Conservation (phyloP, 2,329 filamentous ascomycete species). For the Hymenoscyphus albidus region DNA sequence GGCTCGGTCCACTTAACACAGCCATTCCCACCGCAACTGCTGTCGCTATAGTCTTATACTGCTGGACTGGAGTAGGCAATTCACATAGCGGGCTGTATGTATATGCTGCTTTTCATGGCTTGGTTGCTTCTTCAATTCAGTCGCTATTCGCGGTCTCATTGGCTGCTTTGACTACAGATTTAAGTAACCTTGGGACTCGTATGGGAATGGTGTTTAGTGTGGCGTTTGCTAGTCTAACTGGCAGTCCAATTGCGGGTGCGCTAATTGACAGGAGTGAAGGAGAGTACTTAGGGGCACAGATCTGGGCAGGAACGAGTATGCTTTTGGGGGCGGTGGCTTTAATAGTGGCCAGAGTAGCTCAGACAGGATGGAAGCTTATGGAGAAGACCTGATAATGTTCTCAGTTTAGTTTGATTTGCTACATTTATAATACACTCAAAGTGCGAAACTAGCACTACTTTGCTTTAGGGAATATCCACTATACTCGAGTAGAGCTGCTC, state of each 20-base stretch:
- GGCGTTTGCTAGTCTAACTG: constrained; percentile 50
- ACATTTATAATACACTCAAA: too few species aligned
- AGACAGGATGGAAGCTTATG: neutral
- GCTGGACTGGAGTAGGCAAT: constrained; percentile 47
- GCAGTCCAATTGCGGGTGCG: constrained; percentile 43
- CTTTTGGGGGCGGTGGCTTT: neutral
- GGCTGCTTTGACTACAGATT: constrained; percentile 47
- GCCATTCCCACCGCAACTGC: constrained; percentile 43
- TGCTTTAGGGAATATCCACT: too few species aligned
- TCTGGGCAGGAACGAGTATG: constrained; percentile 4
- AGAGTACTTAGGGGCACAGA: constrained; percentile 2
- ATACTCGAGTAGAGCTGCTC: too few species aligned
- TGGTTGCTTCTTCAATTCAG: constrained; percentile 48
- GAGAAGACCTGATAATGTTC: neutral
- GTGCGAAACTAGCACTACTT: too few species aligned
- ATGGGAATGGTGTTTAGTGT: constrained; percentile 53
- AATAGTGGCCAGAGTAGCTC: constrained; percentile 1
- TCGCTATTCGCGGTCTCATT: constrained; percentile 50
- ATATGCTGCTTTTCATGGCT: constrained; percentile 50
- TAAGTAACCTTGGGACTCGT: constrained; percentile 51
- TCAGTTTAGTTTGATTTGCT: too few species aligned
- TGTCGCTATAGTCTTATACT: constrained; percentile 37
- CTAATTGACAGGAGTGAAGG: constrained; percentile 5
- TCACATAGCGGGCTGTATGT: constrained; percentile 43
- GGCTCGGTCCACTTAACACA: constrained; percentile 48